Base-by-base conservation (phyloP, 345 rosid genomes). In the Microthlaspi erraticum region DNA sequence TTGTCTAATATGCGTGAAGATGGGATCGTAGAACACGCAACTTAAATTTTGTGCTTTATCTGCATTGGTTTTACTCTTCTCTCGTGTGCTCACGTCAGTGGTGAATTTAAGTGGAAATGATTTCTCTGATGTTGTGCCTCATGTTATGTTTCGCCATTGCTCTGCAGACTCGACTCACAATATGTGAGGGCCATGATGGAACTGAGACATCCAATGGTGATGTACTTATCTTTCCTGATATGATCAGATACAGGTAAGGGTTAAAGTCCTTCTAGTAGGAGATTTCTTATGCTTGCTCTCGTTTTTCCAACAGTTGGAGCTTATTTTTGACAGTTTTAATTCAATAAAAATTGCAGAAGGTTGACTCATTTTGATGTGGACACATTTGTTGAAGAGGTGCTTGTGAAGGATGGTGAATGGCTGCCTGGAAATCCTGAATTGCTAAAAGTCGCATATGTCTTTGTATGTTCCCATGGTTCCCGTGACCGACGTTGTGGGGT, bases 101-200 rank as follows among this genome's bases (percentile, higher is more conserved):
- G 9, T 41, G 18, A 45, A 16, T 12, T 46, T 53, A 53, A 9
- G 4, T 34, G 3, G 62, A 42, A 33, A 14, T 67, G 41, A 53
- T 32, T 17, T 74, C 66, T 48, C 9, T 65, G 16, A 10, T 66
- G 14, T 23, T 38, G 36, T 54, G 29, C 18, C 67, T 73, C 43
- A 52, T 16, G 37, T 52, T 43, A 10, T 52, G 9, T n/a, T 60
- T 0, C 8, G 14, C 41, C 49, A 60, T 71, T 72, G 50, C 55
- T 70, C 18, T 71, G 49, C 66, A 94, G 99, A 91, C 93, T 37
- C 84, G 88, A 54, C 80, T 94, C 62, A 94, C 98, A 17, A 86
- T 94, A 81, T 94, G 99, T 3, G 98, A 94, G 76, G 99, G 99
- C 32, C 97, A 89, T 81, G 99, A 94, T 81, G 99, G 99, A 70